phyloP scores from a whole-genome alignment of 345 rosid species.

The Dipteronia sinensis region DNA sequence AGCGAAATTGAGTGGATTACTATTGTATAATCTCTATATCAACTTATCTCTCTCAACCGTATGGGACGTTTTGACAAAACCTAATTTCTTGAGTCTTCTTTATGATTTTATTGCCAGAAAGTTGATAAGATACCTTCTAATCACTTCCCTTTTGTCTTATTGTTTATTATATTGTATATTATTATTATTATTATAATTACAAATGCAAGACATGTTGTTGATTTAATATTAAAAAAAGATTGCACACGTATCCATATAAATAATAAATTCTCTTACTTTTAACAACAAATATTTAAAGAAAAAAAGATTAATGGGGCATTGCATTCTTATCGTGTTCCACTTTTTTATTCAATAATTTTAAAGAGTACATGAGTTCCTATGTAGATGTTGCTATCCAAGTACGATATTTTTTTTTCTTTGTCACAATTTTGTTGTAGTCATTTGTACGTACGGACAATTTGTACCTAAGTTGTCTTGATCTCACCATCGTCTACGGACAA shows the following conservation, averaged over 20 bases:
- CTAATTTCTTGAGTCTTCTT: no score
- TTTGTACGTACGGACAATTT: constrained; percentile 10
- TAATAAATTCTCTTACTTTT: no score
- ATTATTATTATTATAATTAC: no score
- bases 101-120: not conserved
- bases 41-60: no score
- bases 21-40: no score
- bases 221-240: no score
- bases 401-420: not conserved
- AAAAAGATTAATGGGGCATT: not conserved
- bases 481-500: not conserved
- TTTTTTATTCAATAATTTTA: not conserved
- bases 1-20: not conserved
- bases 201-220: not conserved
- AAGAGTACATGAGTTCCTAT: not conserved
- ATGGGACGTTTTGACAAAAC: no score
- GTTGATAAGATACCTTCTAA: not conserved
- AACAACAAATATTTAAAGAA: no score
- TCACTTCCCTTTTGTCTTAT: not conserved
- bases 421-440: not conserved
- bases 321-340: not conserved
- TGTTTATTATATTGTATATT: not conserved
- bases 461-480: not conserved
- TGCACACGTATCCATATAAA: no score
- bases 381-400: not conserved